Evolutionary conservation across 1,284 basidiomycete species (phyloP).

Genomic region (Heimioporus retisporus): DNA sequence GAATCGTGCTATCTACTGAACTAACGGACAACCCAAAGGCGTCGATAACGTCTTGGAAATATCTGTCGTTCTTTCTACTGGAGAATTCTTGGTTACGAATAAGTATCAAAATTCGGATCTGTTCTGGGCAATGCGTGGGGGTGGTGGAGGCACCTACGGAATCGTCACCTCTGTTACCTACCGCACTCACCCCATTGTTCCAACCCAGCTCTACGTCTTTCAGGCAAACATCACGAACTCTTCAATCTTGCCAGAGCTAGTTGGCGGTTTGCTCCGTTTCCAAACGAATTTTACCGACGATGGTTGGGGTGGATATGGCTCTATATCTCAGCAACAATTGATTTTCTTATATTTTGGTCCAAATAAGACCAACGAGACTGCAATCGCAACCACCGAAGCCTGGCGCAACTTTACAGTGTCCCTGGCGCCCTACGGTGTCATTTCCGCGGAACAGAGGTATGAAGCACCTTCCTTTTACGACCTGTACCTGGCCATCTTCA

Average conservation of each 20-base stretch:
- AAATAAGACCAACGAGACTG: slow-evolving; percentile 40
- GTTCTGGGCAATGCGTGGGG: slow-evolving; percentile 58
- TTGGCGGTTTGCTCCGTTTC: slow-evolving; percentile 42
- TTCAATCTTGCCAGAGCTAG: slow-evolving; percentile 22
- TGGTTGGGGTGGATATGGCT: slow-evolving; percentile 17
- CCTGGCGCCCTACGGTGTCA: slow-evolving; percentile 14
- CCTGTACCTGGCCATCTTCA: slow-evolving; percentile 34
- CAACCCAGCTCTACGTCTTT: too few relatives aligned
- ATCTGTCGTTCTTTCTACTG: slow-evolving; percentile 25
- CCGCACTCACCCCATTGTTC: too few relatives aligned
- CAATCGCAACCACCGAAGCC: slow-evolving; percentile 23
- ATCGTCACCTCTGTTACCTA: too few relatives aligned
- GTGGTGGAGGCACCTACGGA: too few relatives aligned
- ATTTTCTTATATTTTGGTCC: slow-evolving; percentile 42
- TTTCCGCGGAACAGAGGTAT: slow-evolving; percentile 4
- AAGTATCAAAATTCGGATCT: slow-evolving; percentile 23
- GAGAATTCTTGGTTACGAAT: slow-evolving; percentile 26
- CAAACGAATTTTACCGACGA: neutral
- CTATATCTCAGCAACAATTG: slow-evolving; percentile 18
- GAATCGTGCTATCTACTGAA: neutral
- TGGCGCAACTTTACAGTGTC: slow-evolving; percentile 42
- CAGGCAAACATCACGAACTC: slow-evolving; percentile 21
- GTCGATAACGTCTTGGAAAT: slow-evolving; percentile 52
- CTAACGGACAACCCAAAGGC: slow-evolving; percentile 34
- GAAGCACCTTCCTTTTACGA: slow-evolving; percentile 42